phyloP scores from a whole-genome alignment of 225 moss, liverwort and hornwort species.

The Polytrichum commune region DNA sequence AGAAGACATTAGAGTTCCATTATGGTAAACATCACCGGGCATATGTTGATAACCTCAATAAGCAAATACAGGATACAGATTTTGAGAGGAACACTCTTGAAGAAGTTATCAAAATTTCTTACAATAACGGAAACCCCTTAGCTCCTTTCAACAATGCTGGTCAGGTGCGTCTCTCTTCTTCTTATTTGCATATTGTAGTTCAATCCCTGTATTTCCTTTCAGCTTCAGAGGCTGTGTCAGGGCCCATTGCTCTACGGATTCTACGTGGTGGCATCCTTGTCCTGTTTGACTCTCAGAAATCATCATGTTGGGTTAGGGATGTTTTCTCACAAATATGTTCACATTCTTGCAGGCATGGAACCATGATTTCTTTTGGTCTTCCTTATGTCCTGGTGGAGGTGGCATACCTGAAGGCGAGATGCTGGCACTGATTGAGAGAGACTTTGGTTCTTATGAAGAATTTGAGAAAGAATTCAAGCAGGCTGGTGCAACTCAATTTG shows the following conservation, averaged over 20 bases:
- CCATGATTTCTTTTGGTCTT: conserved; percentile 91
- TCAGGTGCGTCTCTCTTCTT: conserved; percentile 32
- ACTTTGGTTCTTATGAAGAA: conserved; percentile 67
- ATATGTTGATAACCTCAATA: conserved; percentile 79
- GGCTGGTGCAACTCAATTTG: conserved; percentile 73
- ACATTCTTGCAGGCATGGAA: conserved; percentile 66
- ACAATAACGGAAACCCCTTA: conserved; percentile 90
- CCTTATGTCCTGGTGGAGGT: conserved; percentile 69
- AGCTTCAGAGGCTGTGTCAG: no score
- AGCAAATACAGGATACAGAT: conserved; percentile 66
- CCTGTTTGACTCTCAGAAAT: no score
- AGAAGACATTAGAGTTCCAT: conserved; percentile 77
- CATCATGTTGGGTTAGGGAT: no score
- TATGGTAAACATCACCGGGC: conserved; percentile 87
- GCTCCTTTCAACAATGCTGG: conserved; percentile 83
- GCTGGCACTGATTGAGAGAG: conserved; percentile 56
- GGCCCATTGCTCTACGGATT: no score
- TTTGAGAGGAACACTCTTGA: conserved; percentile 64
- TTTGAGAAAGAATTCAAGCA: conserved; percentile 67
- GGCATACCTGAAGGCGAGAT: conserved; percentile 62
- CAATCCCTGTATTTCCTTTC: no score
- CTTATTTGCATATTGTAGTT: no score
- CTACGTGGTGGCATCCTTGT: background rate
- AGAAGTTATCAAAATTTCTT: conserved; percentile 70
- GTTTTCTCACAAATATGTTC: background rate